Evolutionary conservation across 257 asterid genomes (phyloP).

Genomic region (Primulina tabacum): DNA sequence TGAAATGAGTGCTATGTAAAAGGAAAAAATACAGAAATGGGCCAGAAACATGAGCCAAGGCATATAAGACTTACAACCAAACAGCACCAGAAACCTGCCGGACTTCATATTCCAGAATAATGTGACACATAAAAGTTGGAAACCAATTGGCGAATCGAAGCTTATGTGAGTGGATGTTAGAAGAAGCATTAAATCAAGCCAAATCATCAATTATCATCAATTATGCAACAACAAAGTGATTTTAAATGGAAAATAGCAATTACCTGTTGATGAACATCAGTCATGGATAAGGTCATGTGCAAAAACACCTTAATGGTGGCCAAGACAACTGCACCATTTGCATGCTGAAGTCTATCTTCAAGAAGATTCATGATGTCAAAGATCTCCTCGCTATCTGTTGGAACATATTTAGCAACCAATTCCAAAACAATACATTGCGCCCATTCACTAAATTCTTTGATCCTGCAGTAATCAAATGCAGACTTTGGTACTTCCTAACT

Average conservation of each 20-base stretch:
- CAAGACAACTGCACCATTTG: conserved; percentile 98
- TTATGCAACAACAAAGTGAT: conserved; percentile 13
- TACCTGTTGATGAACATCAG: conserved; percentile 99
- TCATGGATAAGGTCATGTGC: conserved; percentile 93
- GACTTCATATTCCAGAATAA: conserved; percentile 22
- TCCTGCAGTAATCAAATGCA: conserved; percentile 50
- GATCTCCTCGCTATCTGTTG: conserved; percentile 84
- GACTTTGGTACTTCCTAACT: conserved; percentile 24
- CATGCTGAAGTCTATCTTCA: conserved; percentile 99
- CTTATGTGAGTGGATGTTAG: conserved; percentile 9
- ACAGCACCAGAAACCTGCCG: conserved; percentile 8
- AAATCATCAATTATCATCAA: conserved; percentile 24
- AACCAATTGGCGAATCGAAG: conserved; percentile 13
- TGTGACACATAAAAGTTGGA: conserved; percentile 11
- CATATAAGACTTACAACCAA: background rate
- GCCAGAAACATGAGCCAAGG: conserved; percentile 1
- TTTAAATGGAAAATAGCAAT: conserved; percentile 21
- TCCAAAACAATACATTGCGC: conserved; percentile 93
- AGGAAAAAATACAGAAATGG: background rate
- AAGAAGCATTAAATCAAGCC: conserved; percentile 16
- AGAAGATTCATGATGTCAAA: conserved; percentile 99
- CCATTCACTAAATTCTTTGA: conserved; percentile 95
- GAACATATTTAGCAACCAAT: conserved; percentile 85
- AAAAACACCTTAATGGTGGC: conserved; percentile 87
- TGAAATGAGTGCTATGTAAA: background rate